phyloP scores from a whole-genome alignment of 179 eudicot species.

The Corrigiola litoralis region DNA sequence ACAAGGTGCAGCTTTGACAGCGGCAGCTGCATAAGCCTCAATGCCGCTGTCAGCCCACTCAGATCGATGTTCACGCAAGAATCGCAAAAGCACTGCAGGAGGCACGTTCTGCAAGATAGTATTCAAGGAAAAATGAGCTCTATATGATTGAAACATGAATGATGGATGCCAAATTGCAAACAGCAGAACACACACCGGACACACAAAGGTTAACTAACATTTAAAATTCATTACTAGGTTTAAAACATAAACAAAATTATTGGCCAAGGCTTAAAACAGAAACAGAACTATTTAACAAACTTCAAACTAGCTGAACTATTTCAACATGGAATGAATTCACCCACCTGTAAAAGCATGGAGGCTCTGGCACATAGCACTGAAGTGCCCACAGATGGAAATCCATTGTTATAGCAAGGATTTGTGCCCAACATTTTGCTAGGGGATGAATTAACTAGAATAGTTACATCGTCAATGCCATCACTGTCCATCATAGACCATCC shows the following conservation, averaged over 20 bases:
- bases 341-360: conserved; percentile 90
- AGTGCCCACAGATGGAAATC: conserved; percentile 59
- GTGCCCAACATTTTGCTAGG: conserved; percentile 64
- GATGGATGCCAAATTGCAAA: not conserved
- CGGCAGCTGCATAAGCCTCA: conserved; percentile 89
- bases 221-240: not conserved
- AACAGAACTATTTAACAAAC: too few species aligned
- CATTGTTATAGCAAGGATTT: conserved; percentile 47
- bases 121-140: not conserved
- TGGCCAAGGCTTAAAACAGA: too few species aligned
- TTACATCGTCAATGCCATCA: conserved; percentile 88
- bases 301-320: not conserved
- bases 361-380: conserved; percentile 80
- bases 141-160: not conserved
- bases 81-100: conserved; percentile 82
- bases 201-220: not conserved
- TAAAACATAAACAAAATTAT: too few species aligned
- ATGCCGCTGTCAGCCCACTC: conserved; percentile 97
- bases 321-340: not conserved
- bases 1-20: conserved; percentile 73
- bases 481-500: conserved; percentile 88
- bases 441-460: conserved; percentile 73
- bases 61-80: conserved; percentile 90
- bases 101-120: conserved; percentile 67
- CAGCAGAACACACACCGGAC: not conserved